Evolutionary conservation across 1,139 yeast genomes (phyloP).

Genomic region (Suhomyces yuchorum): DNA sequence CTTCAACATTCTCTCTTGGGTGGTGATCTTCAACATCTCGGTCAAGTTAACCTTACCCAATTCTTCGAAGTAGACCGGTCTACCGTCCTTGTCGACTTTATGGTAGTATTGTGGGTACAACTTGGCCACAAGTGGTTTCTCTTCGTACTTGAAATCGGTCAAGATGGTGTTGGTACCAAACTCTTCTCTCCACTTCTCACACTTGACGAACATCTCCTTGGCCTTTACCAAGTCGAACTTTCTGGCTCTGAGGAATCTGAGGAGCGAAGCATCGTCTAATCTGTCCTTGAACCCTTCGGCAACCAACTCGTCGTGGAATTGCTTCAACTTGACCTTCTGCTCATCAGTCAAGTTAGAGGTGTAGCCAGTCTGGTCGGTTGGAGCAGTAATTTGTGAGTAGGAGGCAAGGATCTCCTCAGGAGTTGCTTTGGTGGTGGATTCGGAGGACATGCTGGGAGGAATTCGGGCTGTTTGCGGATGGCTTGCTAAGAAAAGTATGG

Average conservation of each 20-base stretch:
- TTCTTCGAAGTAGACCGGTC: conserved; percentile 94
- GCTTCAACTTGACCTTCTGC: conserved; percentile 61
- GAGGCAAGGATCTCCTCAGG: conserved; percentile 40
- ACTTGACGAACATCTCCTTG: conserved; percentile 76
- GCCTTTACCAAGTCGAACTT: conserved; percentile 85
- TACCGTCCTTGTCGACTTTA: conserved; percentile 94
- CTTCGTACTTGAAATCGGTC: conserved; percentile 83
- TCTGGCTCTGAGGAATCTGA: conserved; percentile 92
- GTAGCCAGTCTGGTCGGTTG: conserved; percentile 66
- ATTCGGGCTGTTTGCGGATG: not conserved
- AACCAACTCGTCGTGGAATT: conserved; percentile 58
- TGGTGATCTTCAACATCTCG: conserved; percentile 91
- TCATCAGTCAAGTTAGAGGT: conserved; percentile 77
- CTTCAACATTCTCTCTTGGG: conserved; percentile 94
- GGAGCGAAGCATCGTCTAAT: conserved; percentile 84
- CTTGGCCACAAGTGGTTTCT: conserved; percentile 85
- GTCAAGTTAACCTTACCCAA: conserved; percentile 86
- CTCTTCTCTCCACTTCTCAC: conserved; percentile 90
- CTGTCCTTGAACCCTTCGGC: conserved; percentile 72
- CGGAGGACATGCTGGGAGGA: conserved; percentile 6
- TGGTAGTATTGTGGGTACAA: conserved; percentile 97
- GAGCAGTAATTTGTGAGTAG: conserved; percentile 70
- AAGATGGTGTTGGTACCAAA: conserved; percentile 86
- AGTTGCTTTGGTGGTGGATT: conserved; percentile 2
- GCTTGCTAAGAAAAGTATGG: not conserved